Base-by-base conservation (phyloP, 2,329 filamentous ascomycete species). In the Hypomyces rosellus region DNA sequence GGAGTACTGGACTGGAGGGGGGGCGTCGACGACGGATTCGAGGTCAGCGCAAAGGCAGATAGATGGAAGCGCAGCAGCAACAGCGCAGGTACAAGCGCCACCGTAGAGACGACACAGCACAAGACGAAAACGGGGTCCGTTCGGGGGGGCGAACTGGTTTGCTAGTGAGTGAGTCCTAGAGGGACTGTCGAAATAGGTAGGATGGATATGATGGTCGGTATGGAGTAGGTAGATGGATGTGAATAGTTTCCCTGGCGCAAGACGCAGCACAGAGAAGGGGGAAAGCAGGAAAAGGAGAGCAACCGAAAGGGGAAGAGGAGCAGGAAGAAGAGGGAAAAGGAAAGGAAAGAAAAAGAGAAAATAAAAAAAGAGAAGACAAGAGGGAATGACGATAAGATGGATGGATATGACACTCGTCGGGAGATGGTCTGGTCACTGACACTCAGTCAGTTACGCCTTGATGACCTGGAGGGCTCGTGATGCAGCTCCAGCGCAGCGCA, bases 381-480 rank as follows among this genome's bases (percentile, higher is more conserved):
- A 50, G 43, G 48, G 46, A 51, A 52, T 47, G 48, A 45, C 42
- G 48, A 50, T 42, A 47, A 37, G 34, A 48, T 48, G 49, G 39
- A n/a, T 44, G 34, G 34, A 20, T 45, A 51, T 48, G 45, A 45
- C 49, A 45, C 49, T 14, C 44, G 20, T 38, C 47, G 16, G 20
- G 13, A 14, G 22, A 16, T 9, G 20, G 30, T 22, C 47, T 40
- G 41, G 33, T 34, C 38, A 45, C 34, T 25, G 48, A n/a, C 34
- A 20, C 34, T 34, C 41, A 36, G 46, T 52, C 46, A 52, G 46
- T 51, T 45, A 42, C 39, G 39, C 37, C 50, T 52, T 47, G 25
- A 49, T 52, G 50, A 52, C 46, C 39, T 45, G 50, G 16, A 48
- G 45, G 37, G 37, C 50, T 52, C 47, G 50, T 52, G 50, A 52